These are phyloP conservation scores for Fraxinus albicans DNA, from an alignment of 305 asterid species.

Conservation along the genomic window DNA sequence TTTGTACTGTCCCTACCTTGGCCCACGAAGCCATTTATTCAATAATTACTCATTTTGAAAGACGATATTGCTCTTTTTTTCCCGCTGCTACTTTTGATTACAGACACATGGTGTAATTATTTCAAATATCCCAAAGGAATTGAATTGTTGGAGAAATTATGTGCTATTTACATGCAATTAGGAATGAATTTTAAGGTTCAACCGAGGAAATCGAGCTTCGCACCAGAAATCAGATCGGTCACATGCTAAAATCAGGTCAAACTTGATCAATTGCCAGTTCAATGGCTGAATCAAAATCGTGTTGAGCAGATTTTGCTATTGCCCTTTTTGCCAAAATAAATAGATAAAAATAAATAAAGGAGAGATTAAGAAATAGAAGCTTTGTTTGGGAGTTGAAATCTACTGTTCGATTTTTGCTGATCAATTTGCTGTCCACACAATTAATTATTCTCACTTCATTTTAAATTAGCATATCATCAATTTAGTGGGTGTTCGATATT, in stretches of 20 bases:
- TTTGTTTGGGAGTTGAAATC: no score
- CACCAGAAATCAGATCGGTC: neutral
- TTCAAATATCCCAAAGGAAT: neutral
- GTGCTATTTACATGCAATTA: neutral
- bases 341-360: no score
- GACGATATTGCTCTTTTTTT: no score
- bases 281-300: neutral
- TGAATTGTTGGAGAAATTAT: neutral
- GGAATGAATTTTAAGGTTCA: neutral
- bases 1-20: neutral
- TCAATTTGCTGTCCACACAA: no score
- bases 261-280: neutral
- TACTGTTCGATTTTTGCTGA: no score
- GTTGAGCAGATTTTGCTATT: neutral
- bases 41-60: no score
- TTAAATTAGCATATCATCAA: no score
- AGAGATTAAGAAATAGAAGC: neutral
- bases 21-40: neutral
- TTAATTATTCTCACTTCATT: no score
- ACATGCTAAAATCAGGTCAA: neutral
- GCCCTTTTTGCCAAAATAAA: neutral
- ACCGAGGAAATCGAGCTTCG: neutral
- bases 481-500: no score
- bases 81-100: neutral
- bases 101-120: no score